Percentiles rank a stretch among this genome's conserved stretches.
Conservation (phyloP, 768 basidiomycete genomes). For the Leccinum ochraceum region DNA sequence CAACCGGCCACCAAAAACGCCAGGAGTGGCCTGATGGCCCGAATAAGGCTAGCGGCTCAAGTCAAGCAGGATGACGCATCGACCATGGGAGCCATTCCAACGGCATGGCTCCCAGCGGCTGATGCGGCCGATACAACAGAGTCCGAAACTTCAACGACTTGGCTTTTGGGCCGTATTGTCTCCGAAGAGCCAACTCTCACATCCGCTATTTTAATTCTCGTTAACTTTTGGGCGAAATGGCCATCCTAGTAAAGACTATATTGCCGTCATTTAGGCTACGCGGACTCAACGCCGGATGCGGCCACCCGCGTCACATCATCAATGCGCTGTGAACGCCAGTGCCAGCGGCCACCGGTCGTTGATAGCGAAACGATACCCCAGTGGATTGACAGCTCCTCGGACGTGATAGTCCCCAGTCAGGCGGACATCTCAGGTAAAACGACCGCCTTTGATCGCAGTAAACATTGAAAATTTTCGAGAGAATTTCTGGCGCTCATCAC, state of each 20-base stretch:
- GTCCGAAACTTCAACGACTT: slow-evolving; percentile 19
- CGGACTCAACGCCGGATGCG: slow-evolving; percentile 6
- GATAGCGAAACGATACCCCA: slow-evolving; percentile 1
- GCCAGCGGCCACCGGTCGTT: slow-evolving; percentile 12
- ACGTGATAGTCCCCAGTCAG: slow-evolving; percentile 10
- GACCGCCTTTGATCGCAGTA: slow-evolving; percentile 10
- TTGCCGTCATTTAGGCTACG: slow-evolving; percentile 12
- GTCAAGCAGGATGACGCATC: slow-evolving; percentile 10
- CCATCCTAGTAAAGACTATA: not conserved
- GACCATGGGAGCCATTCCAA: slow-evolving; percentile 23
- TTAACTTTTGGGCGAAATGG: slow-evolving; percentile 2
- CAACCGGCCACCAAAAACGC: not conserved
- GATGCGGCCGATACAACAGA: slow-evolving; percentile 23
- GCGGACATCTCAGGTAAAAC: slow-evolving; percentile 15
- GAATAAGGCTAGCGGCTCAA: slow-evolving; percentile 8
- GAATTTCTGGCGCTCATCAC: slow-evolving; percentile 23
- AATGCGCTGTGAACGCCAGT: not conserved
- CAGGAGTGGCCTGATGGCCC: slow-evolving; percentile 12
- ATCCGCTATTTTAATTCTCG: slow-evolving; percentile 23
- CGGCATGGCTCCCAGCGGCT: slow-evolving; percentile 16
- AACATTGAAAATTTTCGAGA: slow-evolving; percentile 6
- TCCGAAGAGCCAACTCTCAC: slow-evolving; percentile 27
- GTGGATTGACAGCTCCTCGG: slow-evolving; percentile 23
- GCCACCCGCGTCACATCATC: slow-evolving; percentile 19
- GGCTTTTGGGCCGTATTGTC: slow-evolving; percentile 12